Percentiles rank a stretch among this genome's conserved stretches.
phyloP scores from a whole-genome alignment of 1,139 yeast species.

The Yarrowia galli region DNA sequence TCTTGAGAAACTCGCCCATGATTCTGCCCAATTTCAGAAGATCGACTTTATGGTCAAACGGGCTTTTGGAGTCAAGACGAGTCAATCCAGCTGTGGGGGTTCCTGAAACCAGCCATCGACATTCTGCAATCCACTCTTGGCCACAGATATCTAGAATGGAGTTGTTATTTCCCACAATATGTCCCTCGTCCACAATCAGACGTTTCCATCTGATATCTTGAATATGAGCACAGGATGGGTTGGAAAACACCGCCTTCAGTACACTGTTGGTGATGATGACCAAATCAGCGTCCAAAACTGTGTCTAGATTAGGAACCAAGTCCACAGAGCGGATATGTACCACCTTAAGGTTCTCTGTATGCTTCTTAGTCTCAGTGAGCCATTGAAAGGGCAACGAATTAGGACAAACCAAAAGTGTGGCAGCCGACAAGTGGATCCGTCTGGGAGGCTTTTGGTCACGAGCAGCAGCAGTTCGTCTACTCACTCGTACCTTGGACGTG shows the following conservation, averaged over 20 bases:
- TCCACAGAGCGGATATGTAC: slow-evolving; percentile 3
- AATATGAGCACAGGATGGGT: slow-evolving; percentile 54
- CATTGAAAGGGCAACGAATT: slow-evolving; percentile 73
- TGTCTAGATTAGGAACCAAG: slow-evolving; percentile 41
- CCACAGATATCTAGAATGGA: slow-evolving; percentile 58
- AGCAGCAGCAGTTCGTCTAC: slow-evolving; percentile 4
- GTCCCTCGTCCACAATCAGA: slow-evolving; percentile 77
- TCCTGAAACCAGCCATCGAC: slow-evolving; percentile 78
- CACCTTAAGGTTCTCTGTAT: slow-evolving; percentile 51
- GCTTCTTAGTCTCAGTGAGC: slow-evolving; percentile 65
- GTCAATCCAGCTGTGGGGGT: slow-evolving; percentile 78
- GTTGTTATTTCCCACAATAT: slow-evolving; percentile 59
- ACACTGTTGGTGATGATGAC: slow-evolving; percentile 59
- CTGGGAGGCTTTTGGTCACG: slow-evolving; percentile 42
- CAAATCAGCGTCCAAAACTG: slow-evolving; percentile 46
- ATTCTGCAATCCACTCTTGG: slow-evolving; percentile 57
- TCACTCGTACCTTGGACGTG: background rate
- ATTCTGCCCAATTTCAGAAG: slow-evolving; percentile 61
- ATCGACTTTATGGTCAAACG: slow-evolving; percentile 51
- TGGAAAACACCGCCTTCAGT: slow-evolving; percentile 56
- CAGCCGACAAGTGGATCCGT: slow-evolving; percentile 56
- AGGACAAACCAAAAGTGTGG: slow-evolving; percentile 69
- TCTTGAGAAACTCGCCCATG: slow-evolving; percentile 58
- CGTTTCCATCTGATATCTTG: slow-evolving; percentile 69
- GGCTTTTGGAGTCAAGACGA: slow-evolving; percentile 52